These are phyloP conservation scores for Salvia rosmarinus DNA, from an alignment of 257 asterid genomes.

Conservation along the genomic window DNA sequence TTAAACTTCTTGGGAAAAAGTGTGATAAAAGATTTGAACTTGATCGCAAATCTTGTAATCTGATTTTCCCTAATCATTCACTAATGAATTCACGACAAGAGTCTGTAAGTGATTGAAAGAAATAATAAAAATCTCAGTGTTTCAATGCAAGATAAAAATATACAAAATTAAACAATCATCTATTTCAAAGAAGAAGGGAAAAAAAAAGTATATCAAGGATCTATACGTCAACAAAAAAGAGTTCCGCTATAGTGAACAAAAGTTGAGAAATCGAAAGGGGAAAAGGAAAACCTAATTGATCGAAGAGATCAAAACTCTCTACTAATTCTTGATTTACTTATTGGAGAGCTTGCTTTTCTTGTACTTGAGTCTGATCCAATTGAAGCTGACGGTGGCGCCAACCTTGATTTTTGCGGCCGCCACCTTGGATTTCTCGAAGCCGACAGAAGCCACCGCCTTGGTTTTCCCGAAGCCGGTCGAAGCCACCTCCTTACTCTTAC, in stretches of 20 bases:
- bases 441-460: slow-evolving; percentile 54
- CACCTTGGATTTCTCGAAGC: slow-evolving; percentile 63
- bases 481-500: slow-evolving; percentile 47
- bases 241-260: not conserved
- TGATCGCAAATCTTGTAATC: too few species aligned
- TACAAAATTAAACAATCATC: slow-evolving; percentile 13
- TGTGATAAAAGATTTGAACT: too few species aligned
- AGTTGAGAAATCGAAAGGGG: not conserved
- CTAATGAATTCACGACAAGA: too few species aligned
- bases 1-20: too few species aligned
- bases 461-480: slow-evolving; percentile 45
- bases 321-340: slow-evolving; percentile 35
- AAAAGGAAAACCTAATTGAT: slow-evolving; percentile 7
- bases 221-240: not conserved
- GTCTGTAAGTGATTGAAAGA: not conserved
- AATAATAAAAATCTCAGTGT: not conserved
- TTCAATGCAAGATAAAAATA: not conserved
- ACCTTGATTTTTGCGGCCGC: slow-evolving; percentile 46
- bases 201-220: too few species aligned
- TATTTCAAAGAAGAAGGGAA: not conserved
- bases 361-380: slow-evolving; percentile 56
- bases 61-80: too few species aligned
- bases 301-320: not conserved
- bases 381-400: slow-evolving; percentile 47
- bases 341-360: slow-evolving; percentile 55